phyloP scores from a whole-genome alignment of 495 filamentous ascomycete genomes.

The Neurospora tetraspora region DNA sequence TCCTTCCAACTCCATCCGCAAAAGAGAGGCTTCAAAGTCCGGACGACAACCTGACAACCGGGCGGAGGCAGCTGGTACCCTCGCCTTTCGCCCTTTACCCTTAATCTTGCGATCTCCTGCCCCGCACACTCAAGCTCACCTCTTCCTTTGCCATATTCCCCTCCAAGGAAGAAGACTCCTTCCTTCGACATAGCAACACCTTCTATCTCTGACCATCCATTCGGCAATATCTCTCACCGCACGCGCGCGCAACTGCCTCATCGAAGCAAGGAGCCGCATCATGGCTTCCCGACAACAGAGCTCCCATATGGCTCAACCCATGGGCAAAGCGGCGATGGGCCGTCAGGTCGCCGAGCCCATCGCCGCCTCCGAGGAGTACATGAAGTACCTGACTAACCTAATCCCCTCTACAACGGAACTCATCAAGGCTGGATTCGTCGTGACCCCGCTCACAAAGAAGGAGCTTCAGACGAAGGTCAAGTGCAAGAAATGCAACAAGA shows the following conservation, averaged over 20 bases:
- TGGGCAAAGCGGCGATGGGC: not conserved
- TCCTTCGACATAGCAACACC: not conserved
- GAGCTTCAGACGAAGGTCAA: conserved; percentile 2
- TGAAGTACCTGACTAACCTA: not conserved
- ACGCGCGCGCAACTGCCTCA: not conserved
- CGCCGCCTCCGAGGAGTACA: not conserved
- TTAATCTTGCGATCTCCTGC: not conserved
- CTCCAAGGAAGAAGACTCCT: not conserved
- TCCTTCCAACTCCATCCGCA: not conserved
- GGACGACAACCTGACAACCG: not conserved
- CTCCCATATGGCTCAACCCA: not conserved
- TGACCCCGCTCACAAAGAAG: not conserved
- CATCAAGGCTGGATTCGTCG: not conserved
- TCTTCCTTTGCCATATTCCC: not conserved
- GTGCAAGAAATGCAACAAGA: not conserved
- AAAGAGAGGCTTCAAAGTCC: not conserved
- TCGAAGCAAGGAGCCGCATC: not conserved
- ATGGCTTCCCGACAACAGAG: not conserved
- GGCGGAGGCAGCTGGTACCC: not conserved
- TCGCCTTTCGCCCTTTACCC: not conserved
- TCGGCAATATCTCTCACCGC: not conserved
- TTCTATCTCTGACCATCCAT: not conserved
- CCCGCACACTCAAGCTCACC: not conserved
- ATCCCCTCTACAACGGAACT: not conserved
- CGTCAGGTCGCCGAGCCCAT: not conserved